Evolutionary conservation across 345 rosid species (phyloP).

Genomic region (Fremontodendron californicum): DNA sequence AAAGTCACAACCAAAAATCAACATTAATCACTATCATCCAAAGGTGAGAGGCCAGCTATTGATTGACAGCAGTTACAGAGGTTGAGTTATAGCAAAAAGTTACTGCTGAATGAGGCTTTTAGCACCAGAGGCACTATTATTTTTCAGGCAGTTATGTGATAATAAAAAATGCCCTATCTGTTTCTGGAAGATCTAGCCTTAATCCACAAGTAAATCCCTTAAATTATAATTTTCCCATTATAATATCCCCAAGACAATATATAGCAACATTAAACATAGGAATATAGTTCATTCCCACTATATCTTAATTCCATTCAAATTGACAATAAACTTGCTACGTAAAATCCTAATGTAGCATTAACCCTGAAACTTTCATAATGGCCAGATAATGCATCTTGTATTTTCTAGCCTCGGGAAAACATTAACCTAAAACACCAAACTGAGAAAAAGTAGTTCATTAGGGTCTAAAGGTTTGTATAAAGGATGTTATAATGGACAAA

Average conservation of each 20-base stretch:
- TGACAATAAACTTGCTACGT: not conserved
- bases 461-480: not conserved
- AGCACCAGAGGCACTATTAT: not conserved
- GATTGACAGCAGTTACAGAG: not conserved
- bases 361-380: not conserved
- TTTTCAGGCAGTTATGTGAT: not conserved
- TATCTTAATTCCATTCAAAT: not conserved
- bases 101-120: not conserved
- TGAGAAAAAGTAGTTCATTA: not conserved
- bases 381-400: not conserved
- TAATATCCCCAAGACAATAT: not conserved
- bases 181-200: not conserved
- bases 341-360: not conserved
- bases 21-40: not conserved
- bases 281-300: not conserved
- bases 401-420: not conserved
- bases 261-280: not conserved
- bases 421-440: constrained; percentile 3
- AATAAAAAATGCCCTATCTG: not conserved
- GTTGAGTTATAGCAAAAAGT: not conserved
- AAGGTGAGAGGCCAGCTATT: not conserved
- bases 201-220: not conserved
- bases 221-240: not conserved
- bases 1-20: not conserved
- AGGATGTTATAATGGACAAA: not conserved